Evolutionary conservation across 2,329 filamentous ascomycete species (phyloP).

Genomic region (Fusarium protoensiforme): DNA sequence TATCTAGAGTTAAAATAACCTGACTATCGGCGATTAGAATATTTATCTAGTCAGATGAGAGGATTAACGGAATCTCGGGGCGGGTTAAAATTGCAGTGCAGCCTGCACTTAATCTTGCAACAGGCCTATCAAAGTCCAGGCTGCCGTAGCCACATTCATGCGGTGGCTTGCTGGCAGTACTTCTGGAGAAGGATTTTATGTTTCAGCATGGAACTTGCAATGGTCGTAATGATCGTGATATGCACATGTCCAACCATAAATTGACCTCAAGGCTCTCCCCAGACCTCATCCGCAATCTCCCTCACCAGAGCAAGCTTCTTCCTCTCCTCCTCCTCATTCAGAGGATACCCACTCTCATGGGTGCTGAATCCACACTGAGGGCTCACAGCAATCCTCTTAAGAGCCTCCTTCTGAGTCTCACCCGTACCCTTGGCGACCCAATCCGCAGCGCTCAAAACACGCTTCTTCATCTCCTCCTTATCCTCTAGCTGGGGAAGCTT

Average conservation of each 20-base stretch:
- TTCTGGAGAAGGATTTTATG: neutral
- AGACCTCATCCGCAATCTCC: conserved; percentile 78
- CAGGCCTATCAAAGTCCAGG: too few species aligned
- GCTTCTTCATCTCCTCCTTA: conserved; percentile 70
- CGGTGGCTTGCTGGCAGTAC: too few species aligned
- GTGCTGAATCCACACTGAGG: conserved; percentile 81
- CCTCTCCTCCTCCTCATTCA: conserved; percentile 77
- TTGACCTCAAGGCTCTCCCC: conserved; percentile 54
- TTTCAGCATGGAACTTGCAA: neutral
- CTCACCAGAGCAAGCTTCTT: conserved; percentile 78
- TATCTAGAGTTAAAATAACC: too few species aligned
- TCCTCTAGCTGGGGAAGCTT: conserved; percentile 72
- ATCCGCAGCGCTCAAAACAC: conserved; percentile 70
- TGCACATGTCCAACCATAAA: neutral
- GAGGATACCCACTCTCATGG: conserved; percentile 77
- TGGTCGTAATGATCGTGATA: neutral
- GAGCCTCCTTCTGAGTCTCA: conserved; percentile 72
- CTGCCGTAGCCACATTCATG: too few species aligned
- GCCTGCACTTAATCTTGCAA: too few species aligned
- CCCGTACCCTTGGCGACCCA: conserved; percentile 76
- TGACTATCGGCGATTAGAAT: too few species aligned
- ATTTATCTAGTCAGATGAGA: too few species aligned
- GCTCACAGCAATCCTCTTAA: conserved; percentile 75
- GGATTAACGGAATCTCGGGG: too few species aligned
- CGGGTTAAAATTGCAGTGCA: neutral